Base-by-base conservation (phyloP, 2,329 filamentous ascomycete genomes). In the Talaromyces sp. region DNA sequence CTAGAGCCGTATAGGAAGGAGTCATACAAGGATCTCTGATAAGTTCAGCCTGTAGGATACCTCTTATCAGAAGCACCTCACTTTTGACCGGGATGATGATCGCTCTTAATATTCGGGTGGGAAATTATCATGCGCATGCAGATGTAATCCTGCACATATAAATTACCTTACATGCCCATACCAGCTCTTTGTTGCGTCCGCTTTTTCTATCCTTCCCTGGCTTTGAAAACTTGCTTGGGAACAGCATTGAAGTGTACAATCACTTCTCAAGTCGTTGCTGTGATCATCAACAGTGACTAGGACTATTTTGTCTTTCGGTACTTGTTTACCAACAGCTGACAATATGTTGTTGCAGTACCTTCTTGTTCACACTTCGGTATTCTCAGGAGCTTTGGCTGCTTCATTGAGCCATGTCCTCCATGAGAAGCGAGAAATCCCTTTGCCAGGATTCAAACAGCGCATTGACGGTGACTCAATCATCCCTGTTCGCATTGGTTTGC, bases 1-100 rank as follows among this genome's bases (percentile, higher is more conserved):
- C 50, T 56, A 56, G 50, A 56, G n/a, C 50, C 50, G 31, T 56
- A 56, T 35, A 56, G 50, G 2, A 72, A 76, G 0, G 81, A 77
- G 1, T 81, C 77, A 7, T 73, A 67, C 70, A 73, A 22, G 8
- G 50, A 56, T 35, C 50, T 22, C 31, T 35, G 31, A 56, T 37
- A 37, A 37, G 52, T 56, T 56, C n/a, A 19, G 9, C 14, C 59
- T 39, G 11, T 14, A 16, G 24, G 16, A 61, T 61, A 14, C 13
- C 39, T 11, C 37, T 61, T 37, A 50, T 61, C 41, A 61, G 19
- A 31, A 61, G 41, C 43, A 61, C 41, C 58, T 59, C 22, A 61
- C 43, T 47, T 37, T 11, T 19, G 39, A 22, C 43, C 5, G 22
- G 48, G 58, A 45, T 60, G 43, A 48, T 48, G 43, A 43, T 58